Evolutionary conservation across 169 alveolate genomes (phyloP).

Genomic region (Plasmodium cynomolgi): DNA sequence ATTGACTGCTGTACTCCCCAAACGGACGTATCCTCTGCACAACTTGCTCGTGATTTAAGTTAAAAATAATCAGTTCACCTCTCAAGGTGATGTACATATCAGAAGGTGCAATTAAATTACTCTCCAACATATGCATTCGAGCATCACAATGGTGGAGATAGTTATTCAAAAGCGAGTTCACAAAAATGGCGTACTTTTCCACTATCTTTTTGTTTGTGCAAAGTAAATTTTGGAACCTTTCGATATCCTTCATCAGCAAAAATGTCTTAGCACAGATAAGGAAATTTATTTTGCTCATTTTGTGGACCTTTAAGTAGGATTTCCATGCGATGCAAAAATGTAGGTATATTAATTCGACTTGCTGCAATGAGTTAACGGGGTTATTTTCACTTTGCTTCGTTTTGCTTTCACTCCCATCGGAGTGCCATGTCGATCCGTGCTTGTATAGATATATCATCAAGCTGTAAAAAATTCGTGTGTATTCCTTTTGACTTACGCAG

Average conservation of each 20-base stretch:
- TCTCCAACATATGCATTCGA: background rate
- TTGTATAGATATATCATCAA: slow-evolving; percentile 56
- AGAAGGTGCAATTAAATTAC: slow-evolving; percentile 7
- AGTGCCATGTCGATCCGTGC: background rate
- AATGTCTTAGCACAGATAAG: slow-evolving; percentile 32
- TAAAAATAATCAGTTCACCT: slow-evolving; percentile 17
- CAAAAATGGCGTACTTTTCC: background rate
- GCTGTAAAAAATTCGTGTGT: slow-evolving; percentile 47
- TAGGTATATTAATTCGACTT: slow-evolving; percentile 16
- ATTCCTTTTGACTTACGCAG: slow-evolving; percentile 21
- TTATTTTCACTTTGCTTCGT: background rate
- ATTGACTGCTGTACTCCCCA: background rate
- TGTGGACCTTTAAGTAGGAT: slow-evolving; percentile 19
- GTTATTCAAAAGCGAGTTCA: slow-evolving; percentile 48
- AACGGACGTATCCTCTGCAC: slow-evolving; percentile 8
- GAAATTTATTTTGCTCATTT: slow-evolving; percentile 42
- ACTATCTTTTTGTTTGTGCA: background rate
- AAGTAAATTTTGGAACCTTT: slow-evolving; percentile 11
- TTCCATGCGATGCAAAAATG: slow-evolving; percentile 27
- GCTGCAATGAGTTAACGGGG: background rate
- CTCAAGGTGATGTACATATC: slow-evolving; percentile 29
- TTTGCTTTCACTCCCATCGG: background rate
- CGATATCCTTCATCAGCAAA: slow-evolving; percentile 34
- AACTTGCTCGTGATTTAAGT: slow-evolving; percentile 49
- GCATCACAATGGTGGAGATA: background rate